Evolutionary conservation across 2,329 filamentous ascomycete species (phyloP).

Genomic region (Fusarium solani-melongenae): DNA sequence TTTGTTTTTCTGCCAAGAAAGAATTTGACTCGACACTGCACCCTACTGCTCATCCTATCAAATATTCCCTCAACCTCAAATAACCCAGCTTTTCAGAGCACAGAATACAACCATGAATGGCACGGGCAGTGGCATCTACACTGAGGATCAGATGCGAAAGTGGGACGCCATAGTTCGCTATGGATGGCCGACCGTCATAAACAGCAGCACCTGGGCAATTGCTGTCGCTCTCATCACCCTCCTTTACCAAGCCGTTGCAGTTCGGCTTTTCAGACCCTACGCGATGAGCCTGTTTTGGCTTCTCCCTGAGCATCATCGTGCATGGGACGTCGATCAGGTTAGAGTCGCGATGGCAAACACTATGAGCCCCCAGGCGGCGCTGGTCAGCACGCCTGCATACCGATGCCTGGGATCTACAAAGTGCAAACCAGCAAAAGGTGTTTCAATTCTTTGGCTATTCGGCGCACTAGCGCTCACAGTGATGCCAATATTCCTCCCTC

Average conservation of each 20-base stretch:
- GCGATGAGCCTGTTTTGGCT: slow-evolving; percentile 4
- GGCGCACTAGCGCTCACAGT: not conserved
- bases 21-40: not conserved
- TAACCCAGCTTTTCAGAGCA: not conserved
- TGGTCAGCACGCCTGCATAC: not conserved
- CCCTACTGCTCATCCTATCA: not conserved
- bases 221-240: slow-evolving; percentile 6
- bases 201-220: slow-evolving; percentile 6
- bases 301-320: not conserved
- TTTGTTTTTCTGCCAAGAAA: not conserved
- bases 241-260: slow-evolving; percentile 9
- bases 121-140: not conserved
- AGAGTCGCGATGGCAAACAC: slow-evolving; percentile 3
- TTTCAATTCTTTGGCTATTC: not conserved
- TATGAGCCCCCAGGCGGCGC: not conserved
- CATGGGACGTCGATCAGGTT: slow-evolving; percentile 3
- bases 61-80: too few relatives aligned
- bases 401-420: not conserved
- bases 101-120: not conserved
- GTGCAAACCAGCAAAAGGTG: not conserved
- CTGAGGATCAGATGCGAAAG: not conserved
- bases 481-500: not conserved
- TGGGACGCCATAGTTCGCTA: slow-evolving; percentile 2
- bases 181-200: slow-evolving; percentile 9
- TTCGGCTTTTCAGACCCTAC: slow-evolving; percentile 3